These are phyloP conservation scores for Clavispora santaluciae DNA, from an alignment of 805 yeast species.

Conservation along the genomic window DNA sequence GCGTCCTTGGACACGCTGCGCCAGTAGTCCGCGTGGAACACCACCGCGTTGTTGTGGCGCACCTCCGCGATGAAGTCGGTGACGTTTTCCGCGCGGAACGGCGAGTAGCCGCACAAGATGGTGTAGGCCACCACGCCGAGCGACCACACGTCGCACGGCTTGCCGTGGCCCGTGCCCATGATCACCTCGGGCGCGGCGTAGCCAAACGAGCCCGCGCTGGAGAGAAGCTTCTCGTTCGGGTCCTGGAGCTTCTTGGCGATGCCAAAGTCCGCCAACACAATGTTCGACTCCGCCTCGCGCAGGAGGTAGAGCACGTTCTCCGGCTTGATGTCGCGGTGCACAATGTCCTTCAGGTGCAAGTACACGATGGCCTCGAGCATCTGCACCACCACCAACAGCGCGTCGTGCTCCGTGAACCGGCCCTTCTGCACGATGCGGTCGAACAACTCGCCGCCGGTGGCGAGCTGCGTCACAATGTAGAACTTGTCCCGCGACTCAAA, in stretches of 20 bases:
- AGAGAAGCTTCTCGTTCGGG: constrained; percentile 55
- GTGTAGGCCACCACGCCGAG: constrained; percentile 91
- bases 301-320: constrained; percentile 79
- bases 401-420: constrained; percentile 84
- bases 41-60: constrained; percentile 64
- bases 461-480: constrained; percentile 89
- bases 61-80: constrained; percentile 80
- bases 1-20: constrained; percentile 74
- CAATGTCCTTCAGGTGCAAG: constrained; percentile 71
- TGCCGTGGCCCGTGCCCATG: constrained; percentile 79
- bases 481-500: constrained; percentile 90
- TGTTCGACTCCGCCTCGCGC: constrained; percentile 50
- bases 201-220: constrained; percentile 90
- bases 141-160: constrained; percentile 95
- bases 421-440: constrained; percentile 81
- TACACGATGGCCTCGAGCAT: constrained; percentile 74
- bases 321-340: constrained; percentile 92
- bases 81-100: constrained; percentile 81
- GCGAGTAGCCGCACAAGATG: constrained; percentile 85
- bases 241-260: constrained; percentile 73
- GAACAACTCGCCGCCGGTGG: constrained; percentile 93
- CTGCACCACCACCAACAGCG: constrained; percentile 68
- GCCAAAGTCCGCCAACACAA: constrained; percentile 94
- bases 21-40: constrained; percentile 88
- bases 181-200: constrained; percentile 97